Evolutionary conservation across 129 eudicot genomes (phyloP).

Genomic region (Gnaphalium uliginosum): DNA sequence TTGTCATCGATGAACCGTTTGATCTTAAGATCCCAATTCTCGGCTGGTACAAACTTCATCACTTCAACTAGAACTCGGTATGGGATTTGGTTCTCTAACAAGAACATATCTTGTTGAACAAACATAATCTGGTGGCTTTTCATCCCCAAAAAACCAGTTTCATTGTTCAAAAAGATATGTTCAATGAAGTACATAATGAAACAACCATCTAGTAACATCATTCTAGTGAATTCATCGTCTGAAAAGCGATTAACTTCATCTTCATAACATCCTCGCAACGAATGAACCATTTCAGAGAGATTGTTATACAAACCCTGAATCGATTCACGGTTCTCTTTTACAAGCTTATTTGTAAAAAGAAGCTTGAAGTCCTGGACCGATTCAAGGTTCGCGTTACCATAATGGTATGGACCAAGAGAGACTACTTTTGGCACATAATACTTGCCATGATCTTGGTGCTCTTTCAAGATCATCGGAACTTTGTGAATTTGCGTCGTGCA

Average conservation of each 20-base stretch:
- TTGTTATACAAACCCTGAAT: constrained; percentile 17
- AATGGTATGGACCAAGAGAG: constrained; percentile 46
- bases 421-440: constrained; percentile 39
- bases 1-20: constrained; percentile 24
- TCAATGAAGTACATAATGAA: constrained; percentile 30
- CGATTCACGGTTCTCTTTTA: neutral
- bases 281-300: constrained; percentile 12
- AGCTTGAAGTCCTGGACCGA: constrained; percentile 29
- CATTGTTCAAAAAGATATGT: neutral
- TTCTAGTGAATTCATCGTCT: constrained; percentile 25
- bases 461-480: constrained; percentile 27
- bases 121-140: constrained; percentile 41
- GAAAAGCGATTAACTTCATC: constrained; percentile 2
- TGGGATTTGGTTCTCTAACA: constrained; percentile 45
- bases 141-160: neutral
- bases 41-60: constrained; percentile 10
- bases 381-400: constrained; percentile 25
- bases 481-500: constrained; percentile 16
- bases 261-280: constrained; percentile 20
- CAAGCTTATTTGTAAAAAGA: constrained; percentile 14
- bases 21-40: constrained; percentile 15
- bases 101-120: constrained; percentile 37
- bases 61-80: constrained; percentile 28
- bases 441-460: constrained; percentile 19
- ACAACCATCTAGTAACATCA: constrained; percentile 49